Conservation (phyloP, 164 flowering plant genomes). For the Magnolia changhungtana region DNA sequence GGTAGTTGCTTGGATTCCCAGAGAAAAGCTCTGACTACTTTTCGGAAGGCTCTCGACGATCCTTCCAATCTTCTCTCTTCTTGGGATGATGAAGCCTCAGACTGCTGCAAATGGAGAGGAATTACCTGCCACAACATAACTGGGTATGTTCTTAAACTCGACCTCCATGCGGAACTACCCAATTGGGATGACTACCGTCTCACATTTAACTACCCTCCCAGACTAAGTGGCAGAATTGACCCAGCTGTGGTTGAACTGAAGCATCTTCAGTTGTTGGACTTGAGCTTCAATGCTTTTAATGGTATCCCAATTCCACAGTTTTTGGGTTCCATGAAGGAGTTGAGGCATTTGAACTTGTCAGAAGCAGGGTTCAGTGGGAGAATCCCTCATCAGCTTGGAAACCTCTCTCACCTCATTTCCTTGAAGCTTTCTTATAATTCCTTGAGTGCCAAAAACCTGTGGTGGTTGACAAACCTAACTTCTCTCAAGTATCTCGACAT, state of each 20-base stretch:
- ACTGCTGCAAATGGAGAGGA: too few species aligned
- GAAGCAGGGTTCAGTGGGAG: neutral
- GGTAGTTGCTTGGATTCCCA: too few species aligned
- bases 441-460: constrained; percentile 4
- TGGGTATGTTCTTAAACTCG: too few species aligned
- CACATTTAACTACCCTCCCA: too few species aligned
- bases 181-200: too few species aligned
- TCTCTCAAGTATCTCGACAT: constrained; percentile 10
- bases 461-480: constrained; percentile 9
- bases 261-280: neutral
- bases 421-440: neutral
- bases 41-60: too few species aligned
- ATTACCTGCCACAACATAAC: too few species aligned
- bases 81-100: too few species aligned
- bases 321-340: constrained; percentile 3
- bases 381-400: constrained; percentile 13
- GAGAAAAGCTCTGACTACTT: too few species aligned
- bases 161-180: too few species aligned
- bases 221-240: neutral
- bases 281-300: neutral
- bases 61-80: too few species aligned
- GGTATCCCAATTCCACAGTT: neutral
- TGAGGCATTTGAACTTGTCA: constrained; percentile 9
- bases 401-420: constrained; percentile 7
- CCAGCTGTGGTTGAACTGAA: neutral